A percentile compares a stretch with the other conserved stretches of the same genome.
Conservation (phyloP, 352 stramenopile genomes). For the Nothophytophthora sp. region DNA sequence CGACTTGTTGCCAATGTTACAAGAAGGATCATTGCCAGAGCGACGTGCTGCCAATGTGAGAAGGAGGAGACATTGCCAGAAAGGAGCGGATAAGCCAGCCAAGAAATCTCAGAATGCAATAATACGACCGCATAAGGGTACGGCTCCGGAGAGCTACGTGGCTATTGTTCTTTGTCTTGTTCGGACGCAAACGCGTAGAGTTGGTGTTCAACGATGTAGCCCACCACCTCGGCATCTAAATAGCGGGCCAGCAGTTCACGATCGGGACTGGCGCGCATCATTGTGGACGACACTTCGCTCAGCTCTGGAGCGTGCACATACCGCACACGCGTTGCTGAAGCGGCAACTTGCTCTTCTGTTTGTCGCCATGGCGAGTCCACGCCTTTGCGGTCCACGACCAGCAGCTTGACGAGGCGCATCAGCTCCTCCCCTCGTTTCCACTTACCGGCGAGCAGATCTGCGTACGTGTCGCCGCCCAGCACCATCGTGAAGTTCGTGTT, state of each 20-base stretch:
- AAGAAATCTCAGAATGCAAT: no score
- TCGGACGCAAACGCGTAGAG: constrained; percentile 70
- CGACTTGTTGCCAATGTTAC: constrained; percentile 30
- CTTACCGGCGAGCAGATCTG: constrained; percentile 79
- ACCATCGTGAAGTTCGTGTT: constrained; percentile 74
- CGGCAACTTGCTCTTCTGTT: neutral
- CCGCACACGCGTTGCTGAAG: constrained; percentile 33
- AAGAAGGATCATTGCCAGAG: constrained; percentile 27
- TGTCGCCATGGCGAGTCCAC: constrained; percentile 42
- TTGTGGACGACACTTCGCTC: constrained; percentile 79
- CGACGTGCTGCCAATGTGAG: constrained; percentile 21
- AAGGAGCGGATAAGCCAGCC: constrained; percentile 17
- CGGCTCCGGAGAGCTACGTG: neutral
- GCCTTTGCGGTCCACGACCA: constrained; percentile 75
- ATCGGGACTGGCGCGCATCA: constrained; percentile 42
- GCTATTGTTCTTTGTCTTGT: constrained; percentile 1
- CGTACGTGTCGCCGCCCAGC: constrained; percentile 83
- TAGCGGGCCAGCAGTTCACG: constrained; percentile 35
- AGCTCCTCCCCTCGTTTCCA: constrained; percentile 87
- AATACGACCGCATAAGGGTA: no score
- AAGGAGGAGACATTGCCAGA: constrained; percentile 23
- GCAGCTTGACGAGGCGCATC: constrained; percentile 57
- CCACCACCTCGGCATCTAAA: constrained; percentile 59
- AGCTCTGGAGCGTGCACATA: constrained; percentile 62
- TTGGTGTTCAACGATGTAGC: constrained; percentile 76